These are phyloP conservation scores for Linderina pennispora DNA, from an alignment of 192 early-diverging fungal genomes.

Conservation along the genomic window DNA sequence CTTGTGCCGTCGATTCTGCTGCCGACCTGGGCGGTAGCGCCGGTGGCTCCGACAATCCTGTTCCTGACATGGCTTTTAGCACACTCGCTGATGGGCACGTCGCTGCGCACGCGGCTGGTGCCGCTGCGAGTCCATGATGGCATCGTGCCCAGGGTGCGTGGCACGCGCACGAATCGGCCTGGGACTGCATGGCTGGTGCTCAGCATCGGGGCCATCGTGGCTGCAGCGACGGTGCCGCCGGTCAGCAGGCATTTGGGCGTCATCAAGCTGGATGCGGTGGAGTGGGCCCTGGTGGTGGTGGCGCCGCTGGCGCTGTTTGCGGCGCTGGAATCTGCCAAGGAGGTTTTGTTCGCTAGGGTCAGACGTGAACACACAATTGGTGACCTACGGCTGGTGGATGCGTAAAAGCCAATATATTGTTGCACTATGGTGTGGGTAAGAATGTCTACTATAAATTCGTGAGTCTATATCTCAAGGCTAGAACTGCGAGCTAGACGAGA, in stretches of 20 bases:
- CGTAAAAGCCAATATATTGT: no score
- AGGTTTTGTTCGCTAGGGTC: constrained; percentile 3
- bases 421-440: no score
- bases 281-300: constrained; percentile 21
- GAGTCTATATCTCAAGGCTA: no score
- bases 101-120: constrained; percentile 24
- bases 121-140: constrained; percentile 16
- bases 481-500: no score
- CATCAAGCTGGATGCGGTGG: constrained; percentile 22
- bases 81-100: constrained; percentile 25
- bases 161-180: constrained; percentile 3
- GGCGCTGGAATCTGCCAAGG: constrained; percentile 25
- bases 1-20: constrained; percentile 23
- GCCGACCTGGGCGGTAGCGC: constrained; percentile 29
- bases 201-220: constrained; percentile 8
- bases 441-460: no score
- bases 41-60: constrained; percentile 30
- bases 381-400: background rate
- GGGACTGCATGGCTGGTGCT: constrained; percentile 11
- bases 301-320: constrained; percentile 25
- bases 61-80: constrained; percentile 37
- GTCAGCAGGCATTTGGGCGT: constrained; percentile 24
- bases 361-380: background rate
- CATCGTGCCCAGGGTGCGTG: background rate
- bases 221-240: constrained; percentile 8